Conservation (phyloP, 2,329 filamentous ascomycete genomes). For the Mariannaea elegans region DNA sequence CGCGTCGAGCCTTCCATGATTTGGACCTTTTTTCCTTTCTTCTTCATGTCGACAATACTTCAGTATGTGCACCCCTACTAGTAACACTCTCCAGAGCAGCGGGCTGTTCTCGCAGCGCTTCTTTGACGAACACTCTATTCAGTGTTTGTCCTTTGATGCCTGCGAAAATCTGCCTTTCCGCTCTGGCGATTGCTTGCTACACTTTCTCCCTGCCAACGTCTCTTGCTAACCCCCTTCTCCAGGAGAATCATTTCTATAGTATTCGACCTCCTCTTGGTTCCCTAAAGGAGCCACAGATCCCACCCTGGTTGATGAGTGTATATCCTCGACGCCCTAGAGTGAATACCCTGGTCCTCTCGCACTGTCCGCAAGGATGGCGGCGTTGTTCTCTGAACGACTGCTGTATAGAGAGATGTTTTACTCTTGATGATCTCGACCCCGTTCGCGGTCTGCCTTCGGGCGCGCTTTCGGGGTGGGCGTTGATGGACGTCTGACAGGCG, state of each 20-base stretch:
- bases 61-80: slow-evolving; percentile 55
- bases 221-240: slow-evolving; percentile 19
- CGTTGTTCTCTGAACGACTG: slow-evolving; percentile 34
- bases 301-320: slow-evolving; percentile 62
- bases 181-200: slow-evolving; percentile 8
- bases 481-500: slow-evolving; percentile 90
- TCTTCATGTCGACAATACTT: slow-evolving; percentile 71
- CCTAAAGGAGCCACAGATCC: slow-evolving; percentile 91
- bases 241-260: slow-evolving; percentile 99
- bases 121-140: not conserved
- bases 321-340: slow-evolving; percentile 74
- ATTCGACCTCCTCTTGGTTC: slow-evolving; percentile 91
- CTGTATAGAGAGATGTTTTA: slow-evolving; percentile 80
- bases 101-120: not conserved
- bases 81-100: slow-evolving; percentile 22
- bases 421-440: slow-evolving; percentile 90
- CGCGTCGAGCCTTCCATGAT: slow-evolving; percentile 35
- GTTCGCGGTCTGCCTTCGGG: slow-evolving; percentile 77
- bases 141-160: not conserved
- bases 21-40: slow-evolving; percentile 57
- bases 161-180: not conserved
- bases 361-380: slow-evolving; percentile 64
- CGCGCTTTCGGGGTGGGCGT: slow-evolving; percentile 80
- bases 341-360: slow-evolving; percentile 48
- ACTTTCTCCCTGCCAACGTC: slow-evolving; percentile 24